Evolutionary conservation across 768 basidiomycete species (phyloP).

Genomic region (Tylopilus rubrobrunneus): DNA sequence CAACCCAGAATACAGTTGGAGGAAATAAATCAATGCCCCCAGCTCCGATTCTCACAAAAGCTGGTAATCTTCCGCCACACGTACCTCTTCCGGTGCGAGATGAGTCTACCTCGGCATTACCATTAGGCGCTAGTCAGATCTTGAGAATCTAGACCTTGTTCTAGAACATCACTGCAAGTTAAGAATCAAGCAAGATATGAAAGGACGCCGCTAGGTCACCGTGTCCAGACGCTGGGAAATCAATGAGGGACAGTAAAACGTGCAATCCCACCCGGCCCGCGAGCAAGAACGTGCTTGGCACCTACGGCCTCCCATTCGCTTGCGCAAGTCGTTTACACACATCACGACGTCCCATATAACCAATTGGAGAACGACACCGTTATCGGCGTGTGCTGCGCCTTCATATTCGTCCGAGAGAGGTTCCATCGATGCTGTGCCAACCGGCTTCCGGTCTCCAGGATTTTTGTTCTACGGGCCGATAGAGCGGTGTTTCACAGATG

Average conservation of each 20-base stretch:
- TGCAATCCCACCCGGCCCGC: not conserved
- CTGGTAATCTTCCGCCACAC: not conserved
- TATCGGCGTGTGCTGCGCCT: not conserved
- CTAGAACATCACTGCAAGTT: not conserved
- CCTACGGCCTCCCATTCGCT: too few relatives aligned
- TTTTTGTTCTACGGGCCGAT: not conserved
- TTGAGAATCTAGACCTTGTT: not conserved
- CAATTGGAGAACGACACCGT: not conserved
- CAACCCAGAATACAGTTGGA: too few relatives aligned
- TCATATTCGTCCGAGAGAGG: not conserved
- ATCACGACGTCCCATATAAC: not conserved
- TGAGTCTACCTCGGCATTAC: not conserved
- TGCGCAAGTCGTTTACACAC: not conserved
- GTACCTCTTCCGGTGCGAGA: conserved; percentile 1
- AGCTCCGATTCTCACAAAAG: not conserved
- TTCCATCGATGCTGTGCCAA: not conserved
- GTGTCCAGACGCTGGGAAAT: conserved; percentile 2
- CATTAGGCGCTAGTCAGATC: not conserved
- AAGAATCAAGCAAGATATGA: not conserved
- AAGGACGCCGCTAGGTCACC: not conserved
- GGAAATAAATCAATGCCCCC: not conserved
- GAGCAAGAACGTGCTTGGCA: not conserved
- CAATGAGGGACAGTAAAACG: not conserved
- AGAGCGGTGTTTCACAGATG: conserved; percentile 5
- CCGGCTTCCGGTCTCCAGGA: conserved; percentile 9